Evolutionary conservation across 495 filamentous ascomycete genomes (phyloP).

Genomic region (Cudoniella acicularis): DNA sequence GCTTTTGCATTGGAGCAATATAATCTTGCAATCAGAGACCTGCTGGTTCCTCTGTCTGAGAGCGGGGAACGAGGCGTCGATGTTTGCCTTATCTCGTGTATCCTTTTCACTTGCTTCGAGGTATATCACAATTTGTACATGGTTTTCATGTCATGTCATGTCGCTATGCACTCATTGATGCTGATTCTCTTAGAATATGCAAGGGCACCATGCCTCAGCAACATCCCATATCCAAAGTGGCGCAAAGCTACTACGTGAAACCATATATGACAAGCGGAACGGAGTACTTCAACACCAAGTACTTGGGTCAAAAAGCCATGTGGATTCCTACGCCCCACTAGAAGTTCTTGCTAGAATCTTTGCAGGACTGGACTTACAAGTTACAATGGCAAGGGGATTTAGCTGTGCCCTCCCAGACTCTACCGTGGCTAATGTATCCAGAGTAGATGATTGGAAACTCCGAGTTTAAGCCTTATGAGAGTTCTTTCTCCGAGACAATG

Average conservation of each 20-base stretch:
- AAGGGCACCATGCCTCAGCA: conserved; percentile 12
- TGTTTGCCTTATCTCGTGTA: conserved; percentile 6
- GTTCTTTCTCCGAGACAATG: neutral
- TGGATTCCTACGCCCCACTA: conserved; percentile 10
- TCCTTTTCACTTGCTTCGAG: conserved; percentile 16
- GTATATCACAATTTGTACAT: conserved; percentile 1
- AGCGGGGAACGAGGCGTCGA: conserved; percentile 3
- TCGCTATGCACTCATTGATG: neutral
- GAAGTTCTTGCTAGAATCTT: conserved; percentile 7
- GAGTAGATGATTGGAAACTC: neutral
- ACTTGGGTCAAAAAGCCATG: conserved; percentile 1
- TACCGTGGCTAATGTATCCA: neutral
- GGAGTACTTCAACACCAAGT: conserved; percentile 1
- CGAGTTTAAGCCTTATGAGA: neutral
- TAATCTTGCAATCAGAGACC: conserved; percentile 14
- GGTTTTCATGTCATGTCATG: neutral
- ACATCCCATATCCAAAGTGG: conserved; percentile 11
- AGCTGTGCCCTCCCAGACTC: neutral
- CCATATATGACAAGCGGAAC: neutral
- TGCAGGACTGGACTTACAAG: conserved; percentile 5
- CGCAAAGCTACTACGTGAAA: conserved; percentile 13
- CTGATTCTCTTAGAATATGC: conserved; percentile 5
- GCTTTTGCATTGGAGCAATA: conserved; percentile 3
- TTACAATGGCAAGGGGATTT: neutral
- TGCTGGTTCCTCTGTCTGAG: neutral